Percentiles rank a stretch among this genome's conserved stretches.
Evolutionary conservation across 495 filamentous ascomycete genomes (phyloP).

Genomic region (Gamarada debralockiae): DNA sequence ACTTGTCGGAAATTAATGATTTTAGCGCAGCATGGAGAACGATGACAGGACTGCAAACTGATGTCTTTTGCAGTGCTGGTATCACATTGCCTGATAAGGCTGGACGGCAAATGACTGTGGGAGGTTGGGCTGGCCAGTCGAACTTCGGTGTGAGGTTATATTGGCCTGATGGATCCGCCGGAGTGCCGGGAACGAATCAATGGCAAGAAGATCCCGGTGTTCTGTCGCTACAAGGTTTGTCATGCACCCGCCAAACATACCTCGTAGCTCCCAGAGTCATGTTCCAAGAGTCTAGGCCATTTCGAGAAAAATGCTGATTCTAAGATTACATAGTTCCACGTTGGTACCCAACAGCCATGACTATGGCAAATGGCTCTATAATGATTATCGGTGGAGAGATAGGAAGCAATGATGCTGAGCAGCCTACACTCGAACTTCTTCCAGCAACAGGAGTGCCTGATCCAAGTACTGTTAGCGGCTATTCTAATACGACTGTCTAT

Average conservation of each 20-base stretch:
- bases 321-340: slow-evolving; percentile 32
- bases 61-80: slow-evolving; percentile 59
- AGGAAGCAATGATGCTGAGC: slow-evolving; percentile 54
- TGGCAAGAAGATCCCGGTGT: slow-evolving; percentile 51
- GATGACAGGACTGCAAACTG: slow-evolving; percentile 50
- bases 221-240: slow-evolving; percentile 43
- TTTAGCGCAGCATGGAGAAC: slow-evolving; percentile 48
- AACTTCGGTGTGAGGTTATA: slow-evolving; percentile 61
- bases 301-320: too few relatives aligned
- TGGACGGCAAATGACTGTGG: slow-evolving; percentile 56
- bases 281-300: neutral
- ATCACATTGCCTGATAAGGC: slow-evolving; percentile 58
- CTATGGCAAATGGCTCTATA: slow-evolving; percentile 61
- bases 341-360: slow-evolving; percentile 61
- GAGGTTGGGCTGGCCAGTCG: slow-evolving; percentile 59
- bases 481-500: slow-evolving; percentile 24
- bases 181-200: slow-evolving; percentile 50
- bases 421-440: slow-evolving; percentile 59
- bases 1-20: slow-evolving; percentile 40
- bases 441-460: slow-evolving; percentile 26
- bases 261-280: too few relatives aligned
- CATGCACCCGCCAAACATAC: too few relatives aligned
- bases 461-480: neutral
- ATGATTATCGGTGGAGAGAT: slow-evolving; percentile 50
- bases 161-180: slow-evolving; percentile 54